A percentile compares a stretch with the other conserved stretches of the same genome.
These are phyloP conservation scores for Pythium plurisporium DNA, from an alignment of 352 stramenopile genomes.

Conservation along the genomic window DNA sequence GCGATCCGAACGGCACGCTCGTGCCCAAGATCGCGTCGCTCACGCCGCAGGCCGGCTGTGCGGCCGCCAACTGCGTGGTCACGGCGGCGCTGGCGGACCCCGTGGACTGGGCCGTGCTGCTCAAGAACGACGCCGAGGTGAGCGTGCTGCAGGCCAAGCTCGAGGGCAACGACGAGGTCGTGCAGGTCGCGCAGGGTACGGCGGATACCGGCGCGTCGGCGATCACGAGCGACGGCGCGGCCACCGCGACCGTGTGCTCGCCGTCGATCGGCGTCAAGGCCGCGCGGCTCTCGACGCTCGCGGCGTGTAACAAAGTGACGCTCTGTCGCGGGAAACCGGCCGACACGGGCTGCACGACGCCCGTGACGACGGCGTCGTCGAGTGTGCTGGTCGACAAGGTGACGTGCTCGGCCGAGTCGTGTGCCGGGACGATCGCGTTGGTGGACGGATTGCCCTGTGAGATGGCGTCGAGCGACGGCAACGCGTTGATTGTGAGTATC, in stretches of 20 bases:
- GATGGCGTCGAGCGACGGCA: constrained; percentile 25
- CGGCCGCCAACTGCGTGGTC: constrained; percentile 45
- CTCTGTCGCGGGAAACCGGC: constrained; percentile 44
- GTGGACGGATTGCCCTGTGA: constrained; percentile 43
- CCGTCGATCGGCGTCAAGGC: constrained; percentile 38
- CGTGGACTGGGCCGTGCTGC: constrained; percentile 66
- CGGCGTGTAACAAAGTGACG: constrained; percentile 51
- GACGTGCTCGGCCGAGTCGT: constrained; percentile 37
- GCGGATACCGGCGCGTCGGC: constrained; percentile 26
- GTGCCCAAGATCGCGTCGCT: constrained; percentile 41
- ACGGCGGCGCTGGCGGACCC: constrained; percentile 37
- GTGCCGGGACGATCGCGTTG: constrained; percentile 45
- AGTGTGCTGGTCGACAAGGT: constrained; percentile 33
- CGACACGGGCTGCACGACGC: constrained; percentile 43
- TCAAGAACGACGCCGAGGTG: constrained; percentile 31
- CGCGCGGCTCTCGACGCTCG: constrained; percentile 43
- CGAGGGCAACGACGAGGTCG: constrained; percentile 31
- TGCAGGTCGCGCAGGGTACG: constrained; percentile 42
- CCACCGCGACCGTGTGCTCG: constrained; percentile 46
- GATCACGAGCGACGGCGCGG: constrained; percentile 2
- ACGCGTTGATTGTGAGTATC: constrained; percentile 42
- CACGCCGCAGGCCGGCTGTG: constrained; percentile 29
- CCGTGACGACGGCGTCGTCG: constrained; percentile 25
- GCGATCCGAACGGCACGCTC: constrained; percentile 35
- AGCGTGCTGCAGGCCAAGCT: constrained; percentile 51